These are phyloP conservation scores for Oryza nivara DNA, from an alignment of 176 grass and related monocot genomes.

Conservation along the genomic window DNA sequence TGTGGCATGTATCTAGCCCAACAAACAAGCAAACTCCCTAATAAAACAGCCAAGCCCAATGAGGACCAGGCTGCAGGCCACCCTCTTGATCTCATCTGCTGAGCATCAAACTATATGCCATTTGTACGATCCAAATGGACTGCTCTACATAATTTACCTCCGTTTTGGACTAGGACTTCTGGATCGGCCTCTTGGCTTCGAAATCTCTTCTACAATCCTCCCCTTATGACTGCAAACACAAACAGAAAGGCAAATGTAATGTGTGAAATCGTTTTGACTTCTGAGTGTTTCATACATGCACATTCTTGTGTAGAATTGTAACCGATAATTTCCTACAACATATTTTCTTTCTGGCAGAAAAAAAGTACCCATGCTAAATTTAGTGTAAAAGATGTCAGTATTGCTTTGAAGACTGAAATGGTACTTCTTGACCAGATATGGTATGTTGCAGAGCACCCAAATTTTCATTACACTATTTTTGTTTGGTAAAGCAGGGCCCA, in stretches of 20 bases:
- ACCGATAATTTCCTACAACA: background rate
- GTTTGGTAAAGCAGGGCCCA: no score
- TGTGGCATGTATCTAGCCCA: background rate
- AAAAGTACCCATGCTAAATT: background rate
- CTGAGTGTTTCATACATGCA: background rate
- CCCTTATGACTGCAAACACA: conserved; percentile 59
- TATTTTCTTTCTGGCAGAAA: background rate
- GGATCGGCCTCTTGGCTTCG: conserved; percentile 52
- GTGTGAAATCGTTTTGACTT: background rate
- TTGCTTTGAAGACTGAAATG: background rate
- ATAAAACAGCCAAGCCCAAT: background rate
- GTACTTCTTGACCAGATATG: background rate
- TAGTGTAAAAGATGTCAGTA: background rate
- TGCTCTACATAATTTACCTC: conserved; percentile 40
- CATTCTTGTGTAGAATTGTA: background rate
- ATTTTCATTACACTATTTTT: background rate
- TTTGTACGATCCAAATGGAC: conserved; percentile 9
- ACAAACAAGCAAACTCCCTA: background rate
- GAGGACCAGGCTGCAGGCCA: no score
- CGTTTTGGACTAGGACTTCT: conserved; percentile 70
- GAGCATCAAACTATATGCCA: background rate
- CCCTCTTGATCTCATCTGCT: background rate
- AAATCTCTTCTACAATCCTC: conserved; percentile 64
- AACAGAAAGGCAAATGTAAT: background rate
- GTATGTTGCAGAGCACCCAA: background rate